Conservation (phyloP, 2,329 filamentous ascomycete species). For the Colletotrichum liaoningense region DNA sequence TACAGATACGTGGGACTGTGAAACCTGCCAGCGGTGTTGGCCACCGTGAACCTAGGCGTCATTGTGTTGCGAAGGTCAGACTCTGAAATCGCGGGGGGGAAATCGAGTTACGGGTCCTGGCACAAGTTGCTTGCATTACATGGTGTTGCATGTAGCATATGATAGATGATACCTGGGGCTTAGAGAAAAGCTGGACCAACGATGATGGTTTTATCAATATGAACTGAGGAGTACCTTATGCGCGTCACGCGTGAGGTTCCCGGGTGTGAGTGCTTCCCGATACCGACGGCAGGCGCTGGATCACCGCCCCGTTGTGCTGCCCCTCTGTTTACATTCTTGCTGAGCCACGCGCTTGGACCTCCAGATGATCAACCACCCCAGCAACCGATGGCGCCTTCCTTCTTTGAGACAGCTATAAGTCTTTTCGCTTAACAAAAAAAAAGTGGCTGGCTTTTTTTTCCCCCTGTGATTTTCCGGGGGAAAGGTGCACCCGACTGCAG, state of each 20-base stretch:
- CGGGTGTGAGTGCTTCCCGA: not conserved
- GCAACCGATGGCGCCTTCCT: conserved; percentile 5
- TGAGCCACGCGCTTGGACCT: not conserved
- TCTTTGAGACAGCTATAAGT: not conserved
- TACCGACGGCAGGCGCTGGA: not conserved
- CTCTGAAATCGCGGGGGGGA: not conserved
- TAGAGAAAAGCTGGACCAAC: not conserved
- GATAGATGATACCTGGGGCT: not conserved
- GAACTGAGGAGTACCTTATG: too few species aligned
- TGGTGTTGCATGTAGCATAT: not conserved
- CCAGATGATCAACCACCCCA: not conserved
- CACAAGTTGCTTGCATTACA: not conserved
- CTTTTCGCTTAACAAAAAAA: not conserved
- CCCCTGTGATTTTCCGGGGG: too few species aligned
- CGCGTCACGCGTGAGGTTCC: too few species aligned
- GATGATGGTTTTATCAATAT: not conserved
- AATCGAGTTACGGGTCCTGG: not conserved
- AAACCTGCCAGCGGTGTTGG: not conserved
- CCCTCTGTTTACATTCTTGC: conserved; percentile 12
- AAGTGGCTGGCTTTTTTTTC: not conserved
- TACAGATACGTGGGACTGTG: not conserved
- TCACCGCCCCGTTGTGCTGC: not conserved
- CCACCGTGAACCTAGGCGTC: not conserved
- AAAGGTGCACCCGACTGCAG: too few species aligned
- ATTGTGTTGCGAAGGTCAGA: not conserved